phyloP scores from a whole-genome alignment of 208 protist species.

The Wallacemonas sp. region DNA sequence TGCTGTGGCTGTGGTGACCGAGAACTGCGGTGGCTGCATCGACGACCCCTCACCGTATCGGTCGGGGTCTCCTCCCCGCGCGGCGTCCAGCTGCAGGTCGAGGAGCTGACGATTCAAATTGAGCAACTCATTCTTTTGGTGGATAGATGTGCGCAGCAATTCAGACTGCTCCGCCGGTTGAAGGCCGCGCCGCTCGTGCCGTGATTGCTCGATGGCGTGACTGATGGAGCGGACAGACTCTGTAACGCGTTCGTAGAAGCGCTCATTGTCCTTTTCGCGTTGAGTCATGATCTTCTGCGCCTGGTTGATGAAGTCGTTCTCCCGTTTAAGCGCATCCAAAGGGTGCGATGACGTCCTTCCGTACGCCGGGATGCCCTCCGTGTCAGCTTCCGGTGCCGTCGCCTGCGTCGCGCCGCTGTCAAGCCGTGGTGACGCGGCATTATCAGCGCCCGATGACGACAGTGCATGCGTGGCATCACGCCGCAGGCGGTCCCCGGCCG shows the following conservation, averaged over 20 bases:
- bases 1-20: slow-evolving; percentile 4
- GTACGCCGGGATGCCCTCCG: too few species aligned
- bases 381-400: too few species aligned
- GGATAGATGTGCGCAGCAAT: slow-evolving; percentile 59
- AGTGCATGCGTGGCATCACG: too few species aligned
- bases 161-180: slow-evolving; percentile 59
- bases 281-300: slow-evolving; percentile 39
- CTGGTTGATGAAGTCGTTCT: slow-evolving; percentile 46
- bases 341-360: neutral
- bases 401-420: too few species aligned
- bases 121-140: slow-evolving; percentile 73
- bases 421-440: too few species aligned
- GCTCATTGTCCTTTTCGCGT: slow-evolving; percentile 49
- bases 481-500: too few species aligned
- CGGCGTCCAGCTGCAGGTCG: slow-evolving; percentile 55
- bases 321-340: slow-evolving; percentile 27
- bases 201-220: slow-evolving; percentile 17
- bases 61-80: slow-evolving; percentile 19
- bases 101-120: slow-evolving; percentile 67
- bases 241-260: slow-evolving; percentile 44
- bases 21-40: neutral
- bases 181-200: slow-evolving; percentile 24
- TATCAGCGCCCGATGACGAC: too few species aligned
- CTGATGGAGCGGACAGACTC: slow-evolving; percentile 29
- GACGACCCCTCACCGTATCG: too few species aligned